Evolutionary conservation across 805 yeast species (phyloP).

Genomic region (Allodekkera sacchari): DNA sequence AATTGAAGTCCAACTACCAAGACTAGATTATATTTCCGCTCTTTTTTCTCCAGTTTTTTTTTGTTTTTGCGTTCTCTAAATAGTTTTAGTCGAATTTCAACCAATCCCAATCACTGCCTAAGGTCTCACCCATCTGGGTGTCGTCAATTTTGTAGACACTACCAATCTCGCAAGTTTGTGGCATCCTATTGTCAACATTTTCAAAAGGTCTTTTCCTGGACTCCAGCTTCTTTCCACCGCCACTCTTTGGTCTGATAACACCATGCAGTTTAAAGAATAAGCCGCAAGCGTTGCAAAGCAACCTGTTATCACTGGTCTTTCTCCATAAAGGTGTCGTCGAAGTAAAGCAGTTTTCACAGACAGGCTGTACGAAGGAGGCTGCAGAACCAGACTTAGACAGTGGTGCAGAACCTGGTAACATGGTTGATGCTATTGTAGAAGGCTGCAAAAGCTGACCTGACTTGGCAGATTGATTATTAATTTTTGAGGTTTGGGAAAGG

Average conservation of each 20-base stretch:
- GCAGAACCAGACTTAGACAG: slow-evolving; percentile 4
- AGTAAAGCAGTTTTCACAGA: slow-evolving; percentile 82
- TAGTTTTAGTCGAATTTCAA: slow-evolving; percentile 24
- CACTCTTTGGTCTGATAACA: slow-evolving; percentile 22
- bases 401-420: slow-evolving; percentile 5
- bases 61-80: no score
- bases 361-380: slow-evolving; percentile 23
- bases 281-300: slow-evolving; percentile 92
- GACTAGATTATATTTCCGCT: no score
- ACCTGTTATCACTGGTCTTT: slow-evolving; percentile 69
- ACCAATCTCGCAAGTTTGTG: slow-evolving; percentile 8
- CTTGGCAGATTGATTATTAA: neutral
- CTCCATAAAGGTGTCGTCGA: slow-evolving; percentile 94
- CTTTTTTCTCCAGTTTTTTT: no score
- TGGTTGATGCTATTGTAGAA: slow-evolving; percentile 4
- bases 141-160: slow-evolving; percentile 13
- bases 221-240: neutral
- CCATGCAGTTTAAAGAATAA: slow-evolving; percentile 85
- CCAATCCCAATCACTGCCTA: slow-evolving; percentile 30
- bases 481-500: slow-evolving; percentile 8
- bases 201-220: neutral
- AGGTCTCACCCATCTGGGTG: slow-evolving; percentile 25
- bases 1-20: no score
- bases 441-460: slow-evolving; percentile 4
- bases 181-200: neutral